phyloP scores from a whole-genome alignment of 1,139 yeast species.

The Kodamaea sp. region DNA sequence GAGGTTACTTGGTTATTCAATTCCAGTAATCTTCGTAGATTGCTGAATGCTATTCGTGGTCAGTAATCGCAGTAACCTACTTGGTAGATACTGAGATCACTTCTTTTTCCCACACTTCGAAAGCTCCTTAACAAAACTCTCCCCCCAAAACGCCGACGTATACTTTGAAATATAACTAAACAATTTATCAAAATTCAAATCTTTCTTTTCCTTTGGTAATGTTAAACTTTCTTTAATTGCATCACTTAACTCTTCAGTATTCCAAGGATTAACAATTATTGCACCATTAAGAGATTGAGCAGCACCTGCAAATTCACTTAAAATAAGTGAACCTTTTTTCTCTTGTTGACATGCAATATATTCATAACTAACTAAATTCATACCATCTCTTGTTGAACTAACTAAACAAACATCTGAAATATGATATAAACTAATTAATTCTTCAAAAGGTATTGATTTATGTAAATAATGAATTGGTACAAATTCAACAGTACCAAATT shows the following conservation, averaged over 20 bases:
- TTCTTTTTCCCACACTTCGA: slow-evolving; percentile 32
- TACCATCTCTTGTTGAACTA: slow-evolving; percentile 94
- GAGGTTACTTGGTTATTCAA: no score
- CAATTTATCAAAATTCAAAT: slow-evolving; percentile 73
- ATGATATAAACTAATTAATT: slow-evolving; percentile 81
- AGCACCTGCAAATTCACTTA: slow-evolving; percentile 98
- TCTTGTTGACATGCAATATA: slow-evolving; percentile 94
- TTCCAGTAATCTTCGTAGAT: no score
- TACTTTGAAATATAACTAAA: slow-evolving; percentile 86
- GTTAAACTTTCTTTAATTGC: slow-evolving; percentile 87
- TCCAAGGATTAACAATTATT: slow-evolving; percentile 95
- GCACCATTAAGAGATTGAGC: slow-evolving; percentile 96
- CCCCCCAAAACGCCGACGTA: slow-evolving; percentile 97
- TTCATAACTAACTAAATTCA: slow-evolving; percentile 95
- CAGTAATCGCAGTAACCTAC: no score
- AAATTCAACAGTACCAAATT: slow-evolving; percentile 94
- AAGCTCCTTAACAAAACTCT: slow-evolving; percentile 86
- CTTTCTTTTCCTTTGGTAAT: slow-evolving; percentile 74
- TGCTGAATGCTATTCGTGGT: no score
- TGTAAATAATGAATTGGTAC: slow-evolving; percentile 97
- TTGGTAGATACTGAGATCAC: not conserved
- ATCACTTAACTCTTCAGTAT: slow-evolving; percentile 86
- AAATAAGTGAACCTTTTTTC: slow-evolving; percentile 77
- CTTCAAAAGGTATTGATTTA: slow-evolving; percentile 85
- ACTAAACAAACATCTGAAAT: slow-evolving; percentile 89